Evolutionary conservation across 2,329 filamentous ascomycete genomes (phyloP).

Genomic region (Elsinoe necatrix): DNA sequence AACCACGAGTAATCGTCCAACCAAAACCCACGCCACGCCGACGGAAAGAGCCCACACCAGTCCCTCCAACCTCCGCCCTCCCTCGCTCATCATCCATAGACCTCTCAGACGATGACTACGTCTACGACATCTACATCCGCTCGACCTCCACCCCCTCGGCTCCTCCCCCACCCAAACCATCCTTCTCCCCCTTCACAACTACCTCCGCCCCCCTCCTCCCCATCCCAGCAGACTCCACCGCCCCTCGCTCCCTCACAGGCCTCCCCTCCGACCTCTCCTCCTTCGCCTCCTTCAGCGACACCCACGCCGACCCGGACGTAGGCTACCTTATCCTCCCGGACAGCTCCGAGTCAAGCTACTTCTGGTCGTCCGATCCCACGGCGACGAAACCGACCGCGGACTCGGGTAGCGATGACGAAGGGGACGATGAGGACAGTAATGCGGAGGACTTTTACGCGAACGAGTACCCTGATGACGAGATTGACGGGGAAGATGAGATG

Average conservation of each 20-base stretch:
- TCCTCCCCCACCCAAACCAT: slow-evolving; percentile 26
- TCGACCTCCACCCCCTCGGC: slow-evolving; percentile 20
- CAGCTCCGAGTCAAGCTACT: background rate
- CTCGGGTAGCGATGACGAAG: background rate
- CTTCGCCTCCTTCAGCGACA: slow-evolving; percentile 1
- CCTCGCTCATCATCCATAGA: slow-evolving; percentile 25
- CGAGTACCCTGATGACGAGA: slow-evolving; percentile 73
- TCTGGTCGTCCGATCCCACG: slow-evolving; percentile 6
- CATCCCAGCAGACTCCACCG: slow-evolving; percentile 3
- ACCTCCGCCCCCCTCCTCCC: slow-evolving; percentile 25
- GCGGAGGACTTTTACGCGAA: slow-evolving; percentile 72
- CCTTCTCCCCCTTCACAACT: slow-evolving; percentile 11
- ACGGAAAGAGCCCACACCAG: background rate
- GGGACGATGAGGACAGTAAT: slow-evolving; percentile 16
- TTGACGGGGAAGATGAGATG: slow-evolving; percentile 62
- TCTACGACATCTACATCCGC: slow-evolving; percentile 55
- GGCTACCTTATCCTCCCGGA: slow-evolving; percentile 15
- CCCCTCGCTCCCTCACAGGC: slow-evolving; percentile 10
- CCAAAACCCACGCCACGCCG: slow-evolving; percentile 29
- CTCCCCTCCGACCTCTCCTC: slow-evolving; percentile 7
- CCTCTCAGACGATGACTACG: slow-evolving; percentile 46
- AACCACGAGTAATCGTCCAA: slow-evolving; percentile 24
- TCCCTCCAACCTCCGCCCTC: slow-evolving; percentile 5
- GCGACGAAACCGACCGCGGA: background rate
- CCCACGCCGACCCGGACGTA: slow-evolving; percentile 8